phyloP scores from a whole-genome alignment of 1,284 basidiomycete species.

The Cutaneotrichosporon sp. region DNA sequence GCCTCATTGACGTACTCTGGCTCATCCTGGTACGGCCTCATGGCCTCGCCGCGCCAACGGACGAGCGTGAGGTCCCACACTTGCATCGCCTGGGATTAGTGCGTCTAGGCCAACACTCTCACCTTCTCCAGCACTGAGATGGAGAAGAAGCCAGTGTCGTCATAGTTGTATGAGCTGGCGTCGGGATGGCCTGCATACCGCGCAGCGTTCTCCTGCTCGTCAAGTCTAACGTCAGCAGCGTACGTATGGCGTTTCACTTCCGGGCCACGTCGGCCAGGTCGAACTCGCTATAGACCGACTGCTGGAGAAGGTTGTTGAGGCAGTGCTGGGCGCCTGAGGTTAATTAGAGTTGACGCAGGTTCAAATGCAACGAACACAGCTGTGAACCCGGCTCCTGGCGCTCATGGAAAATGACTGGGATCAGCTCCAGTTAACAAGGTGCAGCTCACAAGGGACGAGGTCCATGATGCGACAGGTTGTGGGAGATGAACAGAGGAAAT shows the following conservation, averaged over 20 bases:
- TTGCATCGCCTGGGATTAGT: constrained; percentile 60
- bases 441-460: constrained; percentile 18
- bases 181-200: constrained; percentile 42
- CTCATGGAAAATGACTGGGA: constrained; percentile 49
- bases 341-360: neutral
- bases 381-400: constrained; percentile 53
- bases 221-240: constrained; percentile 43
- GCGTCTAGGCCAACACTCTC: neutral
- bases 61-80: constrained; percentile 78
- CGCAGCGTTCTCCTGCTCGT: constrained; percentile 54
- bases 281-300: constrained; percentile 66
- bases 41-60: constrained; percentile 79
- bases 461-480: constrained; percentile 14
- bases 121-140: constrained; percentile 42
- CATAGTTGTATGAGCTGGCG: constrained; percentile 72
- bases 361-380: constrained; percentile 37
- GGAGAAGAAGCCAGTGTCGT: constrained; percentile 90
- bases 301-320: constrained; percentile 56
- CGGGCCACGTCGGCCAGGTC: constrained; percentile 79
- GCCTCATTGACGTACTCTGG: constrained; percentile 65
- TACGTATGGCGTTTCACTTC: constrained; percentile 53
- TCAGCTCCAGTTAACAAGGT: neutral
- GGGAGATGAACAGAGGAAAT: neutral
- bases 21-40: constrained; percentile 69
- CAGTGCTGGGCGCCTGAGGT: constrained; percentile 54